These are phyloP conservation scores for Leptographium galeiforme DNA, from an alignment of 2,329 filamentous ascomycete genomes.

Conservation along the genomic window DNA sequence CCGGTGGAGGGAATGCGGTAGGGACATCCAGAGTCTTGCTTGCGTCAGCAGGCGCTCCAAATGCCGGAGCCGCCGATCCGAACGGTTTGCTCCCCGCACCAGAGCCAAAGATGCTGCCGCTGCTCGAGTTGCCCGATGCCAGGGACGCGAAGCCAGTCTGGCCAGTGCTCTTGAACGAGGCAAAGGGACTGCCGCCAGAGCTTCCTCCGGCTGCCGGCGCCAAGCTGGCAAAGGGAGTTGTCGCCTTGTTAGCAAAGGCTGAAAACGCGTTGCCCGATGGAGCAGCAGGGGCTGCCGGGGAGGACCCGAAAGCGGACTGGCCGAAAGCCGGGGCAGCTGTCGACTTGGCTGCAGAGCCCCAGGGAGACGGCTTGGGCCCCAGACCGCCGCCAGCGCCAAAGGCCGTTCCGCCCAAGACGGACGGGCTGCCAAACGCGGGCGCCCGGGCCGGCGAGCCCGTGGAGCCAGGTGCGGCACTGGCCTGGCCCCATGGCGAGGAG, in stretches of 20 bases:
- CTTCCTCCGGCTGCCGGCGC: conserved; percentile 14
- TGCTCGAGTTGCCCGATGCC: conserved; percentile 7
- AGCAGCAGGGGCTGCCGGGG: conserved; percentile 18
- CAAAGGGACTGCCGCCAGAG: conserved; percentile 9
- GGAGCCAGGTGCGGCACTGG: conserved; percentile 11
- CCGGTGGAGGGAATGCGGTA: conserved; percentile 23
- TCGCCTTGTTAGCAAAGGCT: conserved; percentile 11
- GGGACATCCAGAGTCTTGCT: conserved; percentile 17
- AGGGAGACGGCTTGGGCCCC: conserved; percentile 16
- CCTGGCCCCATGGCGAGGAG: conserved; percentile 33
- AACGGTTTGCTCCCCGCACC: conserved; percentile 20
- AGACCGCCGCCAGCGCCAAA: conserved; percentile 25
- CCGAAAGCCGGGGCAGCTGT: conserved; percentile 35
- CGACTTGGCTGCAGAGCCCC: conserved; percentile 16
- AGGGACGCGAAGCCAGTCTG: conserved; percentile 39
- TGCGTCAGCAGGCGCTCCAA: conserved; percentile 1
- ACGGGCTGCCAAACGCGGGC: conserved; percentile 35
- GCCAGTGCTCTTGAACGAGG: conserved; percentile 9
- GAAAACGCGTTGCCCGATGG: conserved; percentile 13
- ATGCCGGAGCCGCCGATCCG: conserved; percentile 13
- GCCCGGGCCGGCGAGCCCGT: conserved; percentile 17
- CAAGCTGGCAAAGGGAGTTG: conserved; percentile 13
- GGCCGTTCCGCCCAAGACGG: conserved; percentile 11
- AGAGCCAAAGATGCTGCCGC: conserved; percentile 22
- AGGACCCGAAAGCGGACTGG: conserved; percentile 33